Evolutionary conservation across 148 eudicot genomes (phyloP), one percentile per base, ranked within the genome.

Genomic region (Fagopyrum tataricum): DNA sequence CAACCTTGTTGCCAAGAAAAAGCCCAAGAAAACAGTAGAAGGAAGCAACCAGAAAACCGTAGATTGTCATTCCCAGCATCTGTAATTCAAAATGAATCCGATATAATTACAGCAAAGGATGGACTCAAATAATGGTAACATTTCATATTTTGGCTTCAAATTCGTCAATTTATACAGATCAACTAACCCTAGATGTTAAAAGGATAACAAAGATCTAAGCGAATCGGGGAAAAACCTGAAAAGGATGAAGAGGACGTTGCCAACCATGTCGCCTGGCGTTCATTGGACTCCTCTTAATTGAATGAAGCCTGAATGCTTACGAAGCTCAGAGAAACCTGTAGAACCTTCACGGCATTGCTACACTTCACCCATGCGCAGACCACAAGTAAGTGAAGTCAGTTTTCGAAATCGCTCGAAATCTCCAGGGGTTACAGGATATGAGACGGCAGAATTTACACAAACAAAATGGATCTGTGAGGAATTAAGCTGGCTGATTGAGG

Each of bases 231-330:
- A 9, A 21, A 15, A 76, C 98, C 96, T 93, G 98, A 71, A 93
- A 82, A 78, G 93, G 93, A 71, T 93, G 96, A 62, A 93, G 91
- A 70, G 98, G 96, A 44, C 82, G 93, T 77, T 93, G 93, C 98
- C 98, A 93, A 46, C 98, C 98, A 86, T 93, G 93, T 78, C 93
- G 89, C 74, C 96, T 85, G 24, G 75, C 49, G 37, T 58, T 73
- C 76, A 73, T 73, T 40, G 68, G 67, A 58, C 13, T 13, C 43
- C 74, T 14, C 17, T 72, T 52, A 18, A 37, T 37, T 13, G 69
- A 37, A 13, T 14, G 39, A n/a, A 64, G 43, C 69, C 13, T 31
- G 43, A 37, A 1, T 64, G 6, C 15, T 64, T 37, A 13, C 69
- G 12, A 55, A 20, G 24, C 10, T 55, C 26, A 55, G 61, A 64